Evolutionary conservation across 495 filamentous ascomycete genomes (phyloP), one percentile per base, ranked within the genome.

Genomic region (Apodospora peruviana): DNA sequence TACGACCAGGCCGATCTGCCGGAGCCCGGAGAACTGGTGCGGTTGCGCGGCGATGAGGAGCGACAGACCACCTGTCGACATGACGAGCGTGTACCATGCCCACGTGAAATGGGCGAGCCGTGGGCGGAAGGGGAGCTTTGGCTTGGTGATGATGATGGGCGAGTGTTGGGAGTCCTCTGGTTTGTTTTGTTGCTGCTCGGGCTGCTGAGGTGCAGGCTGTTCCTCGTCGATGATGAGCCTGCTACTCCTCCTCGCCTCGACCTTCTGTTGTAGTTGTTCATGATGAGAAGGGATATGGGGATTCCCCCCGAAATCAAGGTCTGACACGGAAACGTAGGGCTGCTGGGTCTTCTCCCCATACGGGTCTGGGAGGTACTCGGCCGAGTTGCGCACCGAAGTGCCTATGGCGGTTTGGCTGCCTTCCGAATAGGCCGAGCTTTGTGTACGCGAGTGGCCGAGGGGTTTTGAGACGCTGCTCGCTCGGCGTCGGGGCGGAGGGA

Each of bases 81-180:
- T 87, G 37, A 75, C 78, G 32, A 83, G 62, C 8, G 81, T 85
- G 64, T 83, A 88, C 76, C 82, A 86, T 19, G 83, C 82, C 81
- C 82, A 86, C 20, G 84, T 87, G 64, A 86, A 86, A 60, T 86
- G 84, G 25, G 74, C 71, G 9, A 86, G 68, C 3, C 84, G 73
- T 5, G 32, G 3, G 4, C 52, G 56, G 23, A 66, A n/a, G 11
- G 42, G 23, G 5, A 68, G 54, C 7, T 39, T 48, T 0, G 53
- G 47, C 0, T 43, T 53, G n/a, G 54, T n/a, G n/a, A n/a, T n/a
- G n/a, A n/a, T n/a, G n/a, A n/a, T 20, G 11, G 51, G 41, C 19
- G 37, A 21, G 51, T 54, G 40, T 0, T 45, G 49, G 42, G 36
- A 29, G 9, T 38, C 36, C 7, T 38, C n/a, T 10, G 11, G 9